These are phyloP conservation scores for Priceomyces melissophilus DNA, from an alignment of 805 yeast genomes.

Conservation along the genomic window DNA sequence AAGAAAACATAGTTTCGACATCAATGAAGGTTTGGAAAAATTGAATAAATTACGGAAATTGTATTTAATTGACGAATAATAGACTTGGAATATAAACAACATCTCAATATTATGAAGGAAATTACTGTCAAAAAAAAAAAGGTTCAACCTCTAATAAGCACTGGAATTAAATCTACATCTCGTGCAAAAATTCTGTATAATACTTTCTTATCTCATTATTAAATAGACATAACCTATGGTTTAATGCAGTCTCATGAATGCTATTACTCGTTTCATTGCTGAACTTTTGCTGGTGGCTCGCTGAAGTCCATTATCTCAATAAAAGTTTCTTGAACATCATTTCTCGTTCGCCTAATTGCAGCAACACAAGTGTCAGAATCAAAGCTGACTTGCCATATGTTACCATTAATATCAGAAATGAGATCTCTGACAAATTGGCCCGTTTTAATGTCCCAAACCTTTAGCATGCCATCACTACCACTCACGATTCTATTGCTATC, in stretches of 20 bases:
- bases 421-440: conserved; percentile 76
- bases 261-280: background rate
- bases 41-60: conserved; percentile 33
- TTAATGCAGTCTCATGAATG: no score
- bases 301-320: conserved; percentile 86
- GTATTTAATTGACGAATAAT: conserved; percentile 21
- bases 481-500: conserved; percentile 80
- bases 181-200: no score
- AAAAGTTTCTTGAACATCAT: conserved; percentile 56
- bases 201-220: no score
- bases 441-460: conserved; percentile 78
- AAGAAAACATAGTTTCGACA: conserved; percentile 22
- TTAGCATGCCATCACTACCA: conserved; percentile 84
- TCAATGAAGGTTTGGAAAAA: conserved; percentile 30
- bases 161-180: no score
- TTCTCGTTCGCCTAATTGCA: conserved; percentile 69
- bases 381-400: conserved; percentile 93
- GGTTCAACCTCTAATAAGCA: no score
- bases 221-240: no score
- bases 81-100: background rate
- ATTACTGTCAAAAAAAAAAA: no score
- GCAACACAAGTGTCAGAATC: conserved; percentile 83
- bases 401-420: conserved; percentile 70
- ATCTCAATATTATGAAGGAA: no score
- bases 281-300: conserved; percentile 19